phyloP scores from a whole-genome alignment of 768 basidiomycete species.

The Coprinopsis strossmayeri region DNA sequence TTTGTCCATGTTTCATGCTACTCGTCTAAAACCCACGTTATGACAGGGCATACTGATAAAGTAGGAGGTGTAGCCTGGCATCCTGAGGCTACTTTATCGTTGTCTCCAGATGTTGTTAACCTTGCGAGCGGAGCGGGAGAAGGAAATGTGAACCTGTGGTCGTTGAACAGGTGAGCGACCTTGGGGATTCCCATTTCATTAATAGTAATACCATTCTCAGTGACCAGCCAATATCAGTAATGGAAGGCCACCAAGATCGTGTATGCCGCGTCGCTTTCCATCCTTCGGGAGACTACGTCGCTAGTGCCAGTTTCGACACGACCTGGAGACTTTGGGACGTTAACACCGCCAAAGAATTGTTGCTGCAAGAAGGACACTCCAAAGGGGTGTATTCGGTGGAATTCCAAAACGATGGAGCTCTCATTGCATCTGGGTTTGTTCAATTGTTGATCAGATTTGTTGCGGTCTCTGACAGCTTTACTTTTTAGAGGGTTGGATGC shows the following conservation, averaged over 20 bases:
- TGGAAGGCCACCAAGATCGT: slow-evolving; percentile 86
- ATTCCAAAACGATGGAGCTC: slow-evolving; percentile 91
- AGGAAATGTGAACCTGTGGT: slow-evolving; percentile 83
- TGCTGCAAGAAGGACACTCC: slow-evolving; percentile 94
- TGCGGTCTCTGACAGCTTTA: background rate
- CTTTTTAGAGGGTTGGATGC: slow-evolving; percentile 82
- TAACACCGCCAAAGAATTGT: slow-evolving; percentile 67
- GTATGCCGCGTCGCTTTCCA: slow-evolving; percentile 95
- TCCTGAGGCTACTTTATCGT: slow-evolving; percentile 79
- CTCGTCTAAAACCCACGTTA: slow-evolving; percentile 13
- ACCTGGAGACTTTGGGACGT: slow-evolving; percentile 99
- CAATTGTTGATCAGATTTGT: background rate
- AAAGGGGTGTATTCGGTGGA: slow-evolving; percentile 96
- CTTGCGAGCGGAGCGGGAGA: slow-evolving; percentile 91
- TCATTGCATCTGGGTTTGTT: slow-evolving; percentile 87
- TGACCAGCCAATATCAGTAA: slow-evolving; percentile 76
- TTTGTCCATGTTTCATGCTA: background rate
- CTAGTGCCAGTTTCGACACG: slow-evolving; percentile 93
- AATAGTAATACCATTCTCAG: slow-evolving; percentile 30
- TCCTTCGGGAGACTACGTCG: slow-evolving; percentile 90
- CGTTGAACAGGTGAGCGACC: slow-evolving; percentile 60
- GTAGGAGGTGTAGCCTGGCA: slow-evolving; percentile 98
- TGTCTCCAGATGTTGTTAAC: slow-evolving; percentile 61
- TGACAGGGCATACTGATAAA: slow-evolving; percentile 76
- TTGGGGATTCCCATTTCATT: background rate